Conservation (phyloP, 2,329 filamentous ascomycete genomes). For the Talaromyces sp. region DNA sequence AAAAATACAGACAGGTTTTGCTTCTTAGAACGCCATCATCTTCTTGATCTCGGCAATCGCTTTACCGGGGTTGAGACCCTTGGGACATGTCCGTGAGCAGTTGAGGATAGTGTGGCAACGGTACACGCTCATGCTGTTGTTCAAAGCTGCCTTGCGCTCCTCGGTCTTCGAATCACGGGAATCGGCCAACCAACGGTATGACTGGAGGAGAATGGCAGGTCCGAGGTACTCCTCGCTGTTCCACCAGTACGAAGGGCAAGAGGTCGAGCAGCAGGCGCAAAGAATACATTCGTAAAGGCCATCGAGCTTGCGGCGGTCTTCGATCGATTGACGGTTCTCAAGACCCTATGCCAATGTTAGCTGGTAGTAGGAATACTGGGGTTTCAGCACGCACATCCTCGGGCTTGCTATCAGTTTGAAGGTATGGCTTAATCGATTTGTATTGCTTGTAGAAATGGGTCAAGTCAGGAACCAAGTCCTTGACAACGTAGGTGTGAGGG, state of each 20-base stretch:
- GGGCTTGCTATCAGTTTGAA: conserved; percentile 82
- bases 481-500: conserved; percentile 98
- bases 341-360: conserved; percentile 61
- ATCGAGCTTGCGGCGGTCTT: conserved; percentile 92
- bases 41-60: conserved; percentile 99
- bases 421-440: conserved; percentile 98
- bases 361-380: neutral
- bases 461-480: conserved; percentile 95
- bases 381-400: conserved; percentile 65
- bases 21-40: conserved; percentile 63
- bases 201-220: conserved; percentile 92
- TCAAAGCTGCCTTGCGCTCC: conserved; percentile 83
- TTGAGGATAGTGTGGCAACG: conserved; percentile 99
- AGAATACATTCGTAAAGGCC: conserved; percentile 99
- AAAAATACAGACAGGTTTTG: conserved; percentile 1
- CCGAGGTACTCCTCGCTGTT: conserved; percentile 98
- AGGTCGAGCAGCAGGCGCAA: conserved; percentile 98
- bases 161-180: conserved; percentile 86
- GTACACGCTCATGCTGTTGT: conserved; percentile 99
- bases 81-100: conserved; percentile 95
- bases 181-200: conserved; percentile 95
- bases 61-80: conserved; percentile 92
- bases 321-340: conserved; percentile 87
- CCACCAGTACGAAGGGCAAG: conserved; percentile 99
- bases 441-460: conserved; percentile 99